These are phyloP conservation scores for Fusarium xyrophilum DNA, from an alignment of 2,329 filamentous ascomycete genomes.

Conservation along the genomic window DNA sequence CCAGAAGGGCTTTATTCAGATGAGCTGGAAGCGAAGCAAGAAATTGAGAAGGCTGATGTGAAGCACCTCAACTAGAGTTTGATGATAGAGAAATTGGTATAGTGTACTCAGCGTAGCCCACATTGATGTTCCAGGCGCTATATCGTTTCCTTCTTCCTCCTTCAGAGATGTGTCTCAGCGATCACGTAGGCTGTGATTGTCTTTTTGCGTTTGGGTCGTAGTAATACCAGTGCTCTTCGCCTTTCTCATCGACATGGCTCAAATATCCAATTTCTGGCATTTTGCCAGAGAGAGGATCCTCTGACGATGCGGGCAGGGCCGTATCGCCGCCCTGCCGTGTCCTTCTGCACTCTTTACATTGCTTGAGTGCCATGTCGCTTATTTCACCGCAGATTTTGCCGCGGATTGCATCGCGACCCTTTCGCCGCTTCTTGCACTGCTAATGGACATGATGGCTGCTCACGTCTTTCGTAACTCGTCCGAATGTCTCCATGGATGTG, in stretches of 20 bases:
- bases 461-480: rapidly evolving
- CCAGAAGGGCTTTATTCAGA: conserved; percentile 11
- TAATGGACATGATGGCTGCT: neutral
- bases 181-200: neutral
- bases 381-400: rapidly evolving
- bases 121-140: neutral
- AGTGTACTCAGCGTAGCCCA: neutral
- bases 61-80: conserved; percentile 8
- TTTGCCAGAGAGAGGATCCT: neutral
- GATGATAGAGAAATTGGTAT: rapidly evolving
- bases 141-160: neutral
- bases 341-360: rapidly evolving
- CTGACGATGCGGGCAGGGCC: rapidly evolving
- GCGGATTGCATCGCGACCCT: rapidly evolving
- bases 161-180: rapidly evolving
- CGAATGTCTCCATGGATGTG: neutral
- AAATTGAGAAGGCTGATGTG: conserved; percentile 8
- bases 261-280: neutral
- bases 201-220: rapidly evolving
- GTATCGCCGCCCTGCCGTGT: neutral
- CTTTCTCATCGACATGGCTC: rapidly evolving
- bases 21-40: neutral
- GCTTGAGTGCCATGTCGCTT: neutral
- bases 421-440: rapidly evolving
- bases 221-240: neutral